phyloP scores from a whole-genome alignment of 805 yeast genomes.

The Yarrowia divulgata region DNA sequence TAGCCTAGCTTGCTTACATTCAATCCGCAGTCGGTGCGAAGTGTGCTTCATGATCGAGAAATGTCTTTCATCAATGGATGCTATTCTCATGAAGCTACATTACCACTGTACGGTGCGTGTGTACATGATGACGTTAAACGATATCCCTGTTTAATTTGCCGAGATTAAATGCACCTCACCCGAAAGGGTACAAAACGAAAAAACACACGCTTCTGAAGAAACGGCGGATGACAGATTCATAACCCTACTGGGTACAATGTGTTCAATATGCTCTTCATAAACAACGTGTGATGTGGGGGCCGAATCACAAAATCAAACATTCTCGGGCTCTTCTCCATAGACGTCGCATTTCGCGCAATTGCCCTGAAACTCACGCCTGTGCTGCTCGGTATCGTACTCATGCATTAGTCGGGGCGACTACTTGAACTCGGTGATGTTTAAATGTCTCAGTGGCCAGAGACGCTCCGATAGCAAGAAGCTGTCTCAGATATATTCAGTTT shows the following conservation, averaged over 20 bases:
- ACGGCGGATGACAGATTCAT: no score
- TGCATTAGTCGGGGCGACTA: slow-evolving; percentile 13
- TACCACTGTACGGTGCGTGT: no score
- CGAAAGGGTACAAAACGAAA: background rate
- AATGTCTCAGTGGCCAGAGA: no score
- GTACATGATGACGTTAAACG: background rate
- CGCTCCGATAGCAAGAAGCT: background rate
- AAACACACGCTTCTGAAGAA: background rate
- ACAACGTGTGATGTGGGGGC: no score
- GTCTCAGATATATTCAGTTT: background rate
- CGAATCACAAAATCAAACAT: no score
- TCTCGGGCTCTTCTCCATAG: no score
- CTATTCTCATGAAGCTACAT: no score
- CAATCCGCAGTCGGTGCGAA: background rate
- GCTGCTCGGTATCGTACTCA: background rate
- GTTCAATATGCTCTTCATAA: no score
- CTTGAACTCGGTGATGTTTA: no score
- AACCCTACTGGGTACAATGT: no score
- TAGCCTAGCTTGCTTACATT: background rate
- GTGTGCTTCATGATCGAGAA: background rate
- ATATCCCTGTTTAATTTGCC: background rate
- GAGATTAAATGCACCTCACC: background rate
- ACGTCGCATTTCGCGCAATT: background rate
- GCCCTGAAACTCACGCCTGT: slow-evolving; percentile 4
- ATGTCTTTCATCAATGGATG: no score